Conservation (phyloP, 2,329 filamentous ascomycete genomes). For the Fusarium nodosum region DNA sequence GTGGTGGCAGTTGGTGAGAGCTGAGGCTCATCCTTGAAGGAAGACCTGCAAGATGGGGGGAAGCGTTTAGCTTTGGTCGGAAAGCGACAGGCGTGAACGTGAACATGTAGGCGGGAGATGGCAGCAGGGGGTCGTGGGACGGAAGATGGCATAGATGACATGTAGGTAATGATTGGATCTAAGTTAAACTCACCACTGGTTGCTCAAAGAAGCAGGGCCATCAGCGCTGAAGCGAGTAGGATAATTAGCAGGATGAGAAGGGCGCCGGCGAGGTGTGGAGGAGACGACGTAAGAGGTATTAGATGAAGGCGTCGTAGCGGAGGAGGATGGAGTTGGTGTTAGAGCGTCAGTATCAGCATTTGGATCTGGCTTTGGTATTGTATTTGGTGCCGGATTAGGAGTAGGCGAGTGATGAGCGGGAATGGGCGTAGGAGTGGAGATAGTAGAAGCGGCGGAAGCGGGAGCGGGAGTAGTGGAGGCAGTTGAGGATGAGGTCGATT, state of each 20-base stretch:
- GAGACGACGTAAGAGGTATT: conserved; percentile 25
- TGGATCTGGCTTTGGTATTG: conserved; percentile 15
- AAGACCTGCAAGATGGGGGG: conserved; percentile 44
- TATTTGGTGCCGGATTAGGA: conserved; percentile 43
- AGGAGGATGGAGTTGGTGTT: conserved; percentile 38
- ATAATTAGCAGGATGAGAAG: conserved; percentile 20
- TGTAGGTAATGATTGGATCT: conserved; percentile 5
- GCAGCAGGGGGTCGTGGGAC: conserved; percentile 36
- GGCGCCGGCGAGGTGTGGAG: conserved; percentile 41
- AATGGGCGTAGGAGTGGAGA: conserved; percentile 55
- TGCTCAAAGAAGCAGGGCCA: conserved; percentile 48
- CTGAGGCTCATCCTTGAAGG: conserved; percentile 58
- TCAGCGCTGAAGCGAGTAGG: conserved; percentile 41
- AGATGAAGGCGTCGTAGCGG: conserved; percentile 37
- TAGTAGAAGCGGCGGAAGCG: conserved; percentile 46
- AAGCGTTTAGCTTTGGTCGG: conserved; percentile 45
- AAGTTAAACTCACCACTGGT: conserved; percentile 47
- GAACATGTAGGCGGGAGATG: conserved; percentile 33
- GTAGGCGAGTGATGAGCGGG: conserved; percentile 48
- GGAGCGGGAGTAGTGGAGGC: conserved; percentile 54
- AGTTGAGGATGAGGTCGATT: conserved; percentile 29
- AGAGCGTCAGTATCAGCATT: conserved; percentile 20
- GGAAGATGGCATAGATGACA: conserved; percentile 26
- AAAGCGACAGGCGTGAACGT: conserved; percentile 31
- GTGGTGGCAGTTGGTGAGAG: conserved; percentile 65